Base-by-base conservation (phyloP, 2,329 filamentous ascomycete genomes). In the Fusarium secorum region DNA sequence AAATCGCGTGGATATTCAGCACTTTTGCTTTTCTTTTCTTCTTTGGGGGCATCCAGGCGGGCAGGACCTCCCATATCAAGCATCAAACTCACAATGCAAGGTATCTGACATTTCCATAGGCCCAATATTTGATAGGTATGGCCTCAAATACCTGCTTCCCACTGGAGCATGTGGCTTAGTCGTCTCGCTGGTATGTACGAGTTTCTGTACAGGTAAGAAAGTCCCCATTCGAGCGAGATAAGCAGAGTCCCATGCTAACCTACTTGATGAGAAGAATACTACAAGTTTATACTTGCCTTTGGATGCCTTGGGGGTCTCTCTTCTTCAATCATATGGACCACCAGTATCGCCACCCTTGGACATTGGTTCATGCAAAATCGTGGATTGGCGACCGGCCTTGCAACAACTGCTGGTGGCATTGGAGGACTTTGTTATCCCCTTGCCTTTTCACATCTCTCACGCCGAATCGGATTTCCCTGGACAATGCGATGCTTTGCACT, bases 141-240 rank as follows among this genome's bases (percentile, higher is more conserved):
- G 44, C 1, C 44, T 30, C 7, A 30, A 30, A 22, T 48, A 48
- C 14, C 4, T 48, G 20, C 2, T 48, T 0, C 44, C 44, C 2
- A 30, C 20, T 30, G 44, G 44, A 1, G 44, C 44, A 9, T 48
- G 26, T 4, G 44, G 44, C 1, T 22, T 48, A 1, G 2, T 48
- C 7, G 20, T 48, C 0, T 22, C 44, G 10, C 20, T 48, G 0
- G 0, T 48, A 6, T 48, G 20, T 30, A 48, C 44, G 10, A 48
- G 44, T 4, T 48, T 48, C 20, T 48, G 44, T 17, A 22, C 44
- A 22, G 7, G 44, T 46, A 11, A 7, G 18, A n/a, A 15, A 17
- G 26, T 7, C 18, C 13, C 9, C 2, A 15, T 24, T 4, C 0
- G 3, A n/a, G 3, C 1, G 4, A 11, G 18, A 28, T 1, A n/a